A percentile compares a stretch with the other conserved stretches of the same genome.
These are phyloP conservation scores for Globisporangium viniferum DNA, from an alignment of 352 stramenopile genomes.

Conservation along the genomic window DNA sequence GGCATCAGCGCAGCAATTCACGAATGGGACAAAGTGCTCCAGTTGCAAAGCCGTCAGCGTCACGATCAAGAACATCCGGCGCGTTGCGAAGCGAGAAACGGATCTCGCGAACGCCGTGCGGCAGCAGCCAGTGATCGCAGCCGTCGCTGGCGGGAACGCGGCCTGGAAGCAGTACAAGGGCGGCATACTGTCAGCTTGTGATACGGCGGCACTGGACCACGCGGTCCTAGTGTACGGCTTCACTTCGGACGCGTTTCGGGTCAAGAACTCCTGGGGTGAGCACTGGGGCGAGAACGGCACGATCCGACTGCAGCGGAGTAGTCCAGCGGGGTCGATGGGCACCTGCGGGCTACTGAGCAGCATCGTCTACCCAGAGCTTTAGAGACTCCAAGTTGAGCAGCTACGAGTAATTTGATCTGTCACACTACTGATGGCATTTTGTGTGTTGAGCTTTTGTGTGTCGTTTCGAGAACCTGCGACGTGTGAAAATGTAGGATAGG, in stretches of 20 bases:
- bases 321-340: neutral
- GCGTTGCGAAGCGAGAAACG: constrained; percentile 54
- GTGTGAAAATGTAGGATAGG: neutral
- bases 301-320: constrained; percentile 68
- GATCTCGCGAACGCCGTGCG: constrained; percentile 83
- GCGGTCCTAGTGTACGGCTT: constrained; percentile 96
- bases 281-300: constrained; percentile 91
- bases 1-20: constrained; percentile 19
- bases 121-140: constrained; percentile 90
- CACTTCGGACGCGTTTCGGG: constrained; percentile 84
- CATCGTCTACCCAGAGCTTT: neutral
- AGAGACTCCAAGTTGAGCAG: neutral
- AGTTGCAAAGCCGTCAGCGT: constrained; percentile 16
- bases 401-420: no score
- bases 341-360: neutral
- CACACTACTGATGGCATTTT: no score
- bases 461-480: constrained; percentile 1
- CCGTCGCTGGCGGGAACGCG: constrained; percentile 90
- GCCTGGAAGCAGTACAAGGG: constrained; percentile 95
- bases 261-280: constrained; percentile 96
- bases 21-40: neutral
- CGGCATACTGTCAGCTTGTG: constrained; percentile 80
- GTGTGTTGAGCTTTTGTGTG: neutral
- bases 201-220: constrained; percentile 92
- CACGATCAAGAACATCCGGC: constrained; percentile 32